A percentile compares a stretch with the other conserved stretches of the same genome.
phyloP scores from a whole-genome alignment of 164 flowering plant species.

The Saururus chinensis region DNA sequence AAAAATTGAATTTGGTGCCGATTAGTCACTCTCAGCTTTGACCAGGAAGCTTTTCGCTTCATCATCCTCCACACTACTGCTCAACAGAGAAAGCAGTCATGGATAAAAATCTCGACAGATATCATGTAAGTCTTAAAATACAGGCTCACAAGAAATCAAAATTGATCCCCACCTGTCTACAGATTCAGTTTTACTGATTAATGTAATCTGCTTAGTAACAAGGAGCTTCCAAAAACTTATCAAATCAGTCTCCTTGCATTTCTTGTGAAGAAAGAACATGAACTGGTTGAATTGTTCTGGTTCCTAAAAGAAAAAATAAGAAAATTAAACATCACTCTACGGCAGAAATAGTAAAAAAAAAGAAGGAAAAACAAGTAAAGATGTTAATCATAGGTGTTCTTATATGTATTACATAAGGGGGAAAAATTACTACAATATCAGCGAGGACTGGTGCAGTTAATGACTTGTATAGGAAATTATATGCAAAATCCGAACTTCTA shows the following conservation, averaged over 20 bases:
- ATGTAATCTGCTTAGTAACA: conserved; percentile 28
- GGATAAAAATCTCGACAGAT: background rate
- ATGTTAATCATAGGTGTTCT: background rate
- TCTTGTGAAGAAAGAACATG: conserved; percentile 30
- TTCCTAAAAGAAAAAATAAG: conserved; percentile 31
- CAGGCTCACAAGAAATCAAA: background rate
- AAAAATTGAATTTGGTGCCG: too few species aligned
- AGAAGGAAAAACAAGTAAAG: background rate
- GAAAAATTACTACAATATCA: too few species aligned
- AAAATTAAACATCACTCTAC: background rate
- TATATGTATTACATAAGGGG: too few species aligned
- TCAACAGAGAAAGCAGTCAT: background rate
- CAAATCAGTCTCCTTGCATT: conserved; percentile 37
- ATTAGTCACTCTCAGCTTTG: conserved; percentile 12
- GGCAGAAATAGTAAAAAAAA: background rate
- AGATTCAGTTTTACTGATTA: conserved; percentile 71
- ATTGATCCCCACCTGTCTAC: conserved; percentile 61
- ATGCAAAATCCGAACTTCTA: too few species aligned
- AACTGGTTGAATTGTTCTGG: conserved; percentile 75
- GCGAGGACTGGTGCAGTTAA: too few species aligned
- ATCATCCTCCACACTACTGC: conserved; percentile 58
- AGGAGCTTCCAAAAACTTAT: conserved; percentile 41
- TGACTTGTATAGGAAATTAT: too few species aligned
- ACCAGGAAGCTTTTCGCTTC: conserved; percentile 31
- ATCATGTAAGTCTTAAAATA: conserved; percentile 1